A percentile compares a stretch with the other conserved stretches of the same genome.
These are phyloP conservation scores for Trypanosoma vivax DNA, from an alignment of 208 protist species.

Conservation along the genomic window DNA sequence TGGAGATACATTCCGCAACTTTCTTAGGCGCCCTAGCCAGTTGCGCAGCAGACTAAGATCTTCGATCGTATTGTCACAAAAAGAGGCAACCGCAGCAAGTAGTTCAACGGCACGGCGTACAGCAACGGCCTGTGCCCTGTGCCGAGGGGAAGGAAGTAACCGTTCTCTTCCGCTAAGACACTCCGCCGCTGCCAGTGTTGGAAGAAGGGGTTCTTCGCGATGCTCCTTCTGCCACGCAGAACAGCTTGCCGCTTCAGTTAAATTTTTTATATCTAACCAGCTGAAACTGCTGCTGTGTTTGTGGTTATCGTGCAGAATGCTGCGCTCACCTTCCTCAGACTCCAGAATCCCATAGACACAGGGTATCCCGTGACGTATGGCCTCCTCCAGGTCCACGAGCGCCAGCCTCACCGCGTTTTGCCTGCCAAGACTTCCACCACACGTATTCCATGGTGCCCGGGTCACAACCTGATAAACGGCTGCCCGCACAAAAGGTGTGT, in stretches of 20 bases:
- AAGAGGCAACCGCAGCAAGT: background rate
- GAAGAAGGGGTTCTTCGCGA: background rate
- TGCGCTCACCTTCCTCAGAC: background rate
- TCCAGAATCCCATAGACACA: background rate
- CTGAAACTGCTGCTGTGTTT: too few relatives aligned
- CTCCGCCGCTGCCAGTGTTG: background rate
- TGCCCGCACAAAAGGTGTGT: constrained; percentile 3
- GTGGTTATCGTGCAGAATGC: too few relatives aligned
- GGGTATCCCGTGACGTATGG: constrained; percentile 9
- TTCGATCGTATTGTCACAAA: background rate
- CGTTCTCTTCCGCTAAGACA: constrained; percentile 1
- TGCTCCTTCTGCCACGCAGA: background rate
- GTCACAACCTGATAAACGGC: constrained; percentile 15
- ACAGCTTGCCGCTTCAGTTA: too few relatives aligned
- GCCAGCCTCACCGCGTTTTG: background rate
- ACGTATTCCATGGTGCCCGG: background rate
- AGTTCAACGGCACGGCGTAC: constrained; percentile 4
- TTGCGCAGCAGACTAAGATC: background rate
- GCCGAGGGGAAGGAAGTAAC: background rate
- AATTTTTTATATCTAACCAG: too few relatives aligned
- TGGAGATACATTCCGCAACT: constrained; percentile 2
- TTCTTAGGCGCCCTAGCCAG: background rate
- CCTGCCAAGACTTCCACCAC: constrained; percentile 8
- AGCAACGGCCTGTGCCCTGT: background rate
- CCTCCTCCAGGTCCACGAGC: constrained; percentile 11